A percentile compares a stretch with the other conserved stretches of the same genome.
These are phyloP conservation scores for Coemansia sp. DNA, from an alignment of 192 early-diverging fungal genomes.

Conservation along the genomic window DNA sequence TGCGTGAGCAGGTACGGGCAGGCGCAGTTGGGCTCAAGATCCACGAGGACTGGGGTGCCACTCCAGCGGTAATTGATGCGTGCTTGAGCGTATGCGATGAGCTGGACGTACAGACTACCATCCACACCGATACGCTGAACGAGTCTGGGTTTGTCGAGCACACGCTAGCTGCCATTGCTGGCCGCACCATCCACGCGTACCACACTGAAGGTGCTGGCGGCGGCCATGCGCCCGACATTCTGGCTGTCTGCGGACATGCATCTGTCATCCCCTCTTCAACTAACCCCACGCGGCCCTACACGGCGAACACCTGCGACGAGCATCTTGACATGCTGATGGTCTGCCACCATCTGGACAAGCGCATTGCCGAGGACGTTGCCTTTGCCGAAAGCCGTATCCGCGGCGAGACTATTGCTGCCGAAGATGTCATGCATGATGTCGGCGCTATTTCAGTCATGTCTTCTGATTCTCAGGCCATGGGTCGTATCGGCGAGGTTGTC, in stretches of 20 bases:
- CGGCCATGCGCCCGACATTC: constrained; percentile 87
- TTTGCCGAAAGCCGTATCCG: constrained; percentile 97
- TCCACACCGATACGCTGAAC: constrained; percentile 97
- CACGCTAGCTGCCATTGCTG: constrained; percentile 84
- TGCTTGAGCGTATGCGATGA: constrained; percentile 83
- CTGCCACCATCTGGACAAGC: constrained; percentile 92
- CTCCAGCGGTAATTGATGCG: constrained; percentile 88
- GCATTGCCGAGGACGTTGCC: constrained; percentile 93
- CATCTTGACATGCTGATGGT: constrained; percentile 99
- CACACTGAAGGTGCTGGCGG: constrained; percentile 97
- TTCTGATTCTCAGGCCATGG: constrained; percentile 96
- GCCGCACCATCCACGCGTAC: constrained; percentile 92
- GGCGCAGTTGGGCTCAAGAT: constrained; percentile 89
- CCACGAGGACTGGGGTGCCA: constrained; percentile 97
- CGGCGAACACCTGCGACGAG: constrained; percentile 93
- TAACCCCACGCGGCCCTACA: constrained; percentile 94
- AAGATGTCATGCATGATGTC: constrained; percentile 93
- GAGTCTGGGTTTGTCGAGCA: constrained; percentile 95
- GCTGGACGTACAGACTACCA: constrained; percentile 83
- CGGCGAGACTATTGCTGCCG: constrained; percentile 95
- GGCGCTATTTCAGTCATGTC: constrained; percentile 95
- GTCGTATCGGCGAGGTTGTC: constrained; percentile 91
- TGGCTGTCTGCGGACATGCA: constrained; percentile 69
- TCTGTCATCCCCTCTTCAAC: constrained; percentile 94
- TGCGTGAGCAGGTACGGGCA: constrained; percentile 80